Conservation (phyloP, 2,329 filamentous ascomycete genomes). For the Epichloe aotearoae region DNA sequence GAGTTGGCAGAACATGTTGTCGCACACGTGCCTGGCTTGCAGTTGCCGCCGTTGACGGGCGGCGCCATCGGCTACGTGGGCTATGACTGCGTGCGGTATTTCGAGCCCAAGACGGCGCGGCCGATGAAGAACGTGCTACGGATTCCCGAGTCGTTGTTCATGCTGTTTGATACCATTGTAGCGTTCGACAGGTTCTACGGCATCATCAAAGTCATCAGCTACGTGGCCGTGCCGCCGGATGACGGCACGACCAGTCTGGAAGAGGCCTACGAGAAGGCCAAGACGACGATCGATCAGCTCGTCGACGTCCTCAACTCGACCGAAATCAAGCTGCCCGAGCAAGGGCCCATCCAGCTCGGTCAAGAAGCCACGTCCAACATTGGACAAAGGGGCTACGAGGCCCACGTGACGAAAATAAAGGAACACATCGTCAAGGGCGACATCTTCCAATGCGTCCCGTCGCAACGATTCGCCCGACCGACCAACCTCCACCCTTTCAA, state of each 20-base stretch:
- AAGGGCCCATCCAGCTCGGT: constrained; percentile 57
- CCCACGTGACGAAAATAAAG: constrained; percentile 76
- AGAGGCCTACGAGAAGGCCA: constrained; percentile 52
- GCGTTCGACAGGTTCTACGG: constrained; percentile 93
- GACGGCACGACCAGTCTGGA: constrained; percentile 37
- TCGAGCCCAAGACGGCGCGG: constrained; percentile 90
- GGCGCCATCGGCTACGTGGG: constrained; percentile 94
- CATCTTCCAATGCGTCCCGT: constrained; percentile 96
- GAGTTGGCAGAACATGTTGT: constrained; percentile 71
- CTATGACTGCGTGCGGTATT: constrained; percentile 95
- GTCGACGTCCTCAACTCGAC: constrained; percentile 60
- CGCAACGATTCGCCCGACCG: constrained; percentile 79
- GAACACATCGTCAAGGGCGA: constrained; percentile 82
- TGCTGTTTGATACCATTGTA: constrained; percentile 90
- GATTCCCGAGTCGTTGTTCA: constrained; percentile 90
- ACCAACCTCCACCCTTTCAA: constrained; percentile 94
- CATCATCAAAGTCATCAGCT: constrained; percentile 85
- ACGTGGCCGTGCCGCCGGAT: constrained; percentile 59
- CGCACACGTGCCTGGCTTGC: constrained; percentile 68
- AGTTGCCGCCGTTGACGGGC: constrained; percentile 74
- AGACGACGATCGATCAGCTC: constrained; percentile 48
- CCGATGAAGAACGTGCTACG: constrained; percentile 77
- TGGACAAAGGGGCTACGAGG: constrained; percentile 75
- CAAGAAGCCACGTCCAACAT: constrained; percentile 87
- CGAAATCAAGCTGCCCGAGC: constrained; percentile 64